These are phyloP conservation scores for Astragalus glycyphyllos DNA, from an alignment of 306 rosid genomes.

Conservation along the genomic window DNA sequence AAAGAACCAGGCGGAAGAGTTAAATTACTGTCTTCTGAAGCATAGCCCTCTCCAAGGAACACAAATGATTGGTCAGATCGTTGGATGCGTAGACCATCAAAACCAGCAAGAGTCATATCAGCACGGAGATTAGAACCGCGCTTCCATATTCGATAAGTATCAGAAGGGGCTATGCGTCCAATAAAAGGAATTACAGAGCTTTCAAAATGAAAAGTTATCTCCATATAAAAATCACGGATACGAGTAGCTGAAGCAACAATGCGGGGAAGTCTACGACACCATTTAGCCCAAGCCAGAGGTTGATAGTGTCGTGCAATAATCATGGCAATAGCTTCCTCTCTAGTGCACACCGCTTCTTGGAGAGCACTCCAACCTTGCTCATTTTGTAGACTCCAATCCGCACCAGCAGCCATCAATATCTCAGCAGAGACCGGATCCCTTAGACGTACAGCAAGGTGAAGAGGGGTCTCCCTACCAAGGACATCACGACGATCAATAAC, in stretches of 20 bases:
- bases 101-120: conserved; percentile 99
- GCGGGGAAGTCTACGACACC: conserved; percentile 98
- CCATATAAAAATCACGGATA: conserved; percentile 98
- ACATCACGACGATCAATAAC: conserved; percentile 91
- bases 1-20: conserved; percentile 82
- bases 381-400: conserved; percentile 97
- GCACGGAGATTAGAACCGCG: conserved; percentile 99
- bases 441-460: conserved; percentile 95
- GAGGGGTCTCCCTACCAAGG: conserved; percentile 96
- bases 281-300: conserved; percentile 98
- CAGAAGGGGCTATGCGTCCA: conserved; percentile 96
- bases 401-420: conserved; percentile 97
- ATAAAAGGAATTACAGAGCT: conserved; percentile 98
- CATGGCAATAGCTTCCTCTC: conserved; percentile 95
- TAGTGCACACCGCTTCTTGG: conserved; percentile 93
- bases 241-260: conserved; percentile 90
- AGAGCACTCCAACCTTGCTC: conserved; percentile 99
- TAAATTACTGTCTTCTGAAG: conserved; percentile 78
- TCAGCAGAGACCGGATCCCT: conserved; percentile 82
- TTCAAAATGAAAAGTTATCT: conserved; percentile 96
- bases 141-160: conserved; percentile 98
- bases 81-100: conserved; percentile 95
- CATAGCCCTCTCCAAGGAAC: conserved; percentile 96
- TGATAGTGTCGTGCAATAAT: conserved; percentile 89
- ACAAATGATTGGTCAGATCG: conserved; percentile 95